phyloP scores from a whole-genome alignment of 495 filamentous ascomycete genomes.

The Lophium mytilinum region DNA sequence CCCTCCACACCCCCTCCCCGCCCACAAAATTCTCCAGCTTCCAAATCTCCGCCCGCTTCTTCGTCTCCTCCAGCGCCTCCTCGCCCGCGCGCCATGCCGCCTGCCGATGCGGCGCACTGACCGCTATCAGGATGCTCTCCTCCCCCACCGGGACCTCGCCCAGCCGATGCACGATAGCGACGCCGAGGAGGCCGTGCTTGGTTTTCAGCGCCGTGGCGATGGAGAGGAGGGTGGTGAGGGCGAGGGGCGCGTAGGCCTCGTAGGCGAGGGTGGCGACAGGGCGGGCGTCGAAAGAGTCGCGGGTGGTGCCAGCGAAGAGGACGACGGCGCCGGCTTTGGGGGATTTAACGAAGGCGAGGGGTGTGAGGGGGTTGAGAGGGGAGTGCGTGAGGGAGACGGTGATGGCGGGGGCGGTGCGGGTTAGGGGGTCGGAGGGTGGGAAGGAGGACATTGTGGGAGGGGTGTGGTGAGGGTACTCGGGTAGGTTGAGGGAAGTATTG shows the following conservation, averaged over 20 bases:
- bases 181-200: conserved; percentile 56
- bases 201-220: conserved; percentile 54
- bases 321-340: conserved; percentile 82
- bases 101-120: conserved; percentile 76
- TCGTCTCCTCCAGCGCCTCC: conserved; percentile 80
- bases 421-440: conserved; percentile 11
- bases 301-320: conserved; percentile 84
- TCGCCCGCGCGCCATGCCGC: conserved; percentile 86
- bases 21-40: conserved; percentile 85
- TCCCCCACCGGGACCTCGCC: conserved; percentile 80
- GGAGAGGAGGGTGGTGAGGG: conserved; percentile 61
- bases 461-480: no score
- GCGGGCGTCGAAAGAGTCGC: conserved; percentile 69
- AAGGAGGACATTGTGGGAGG: neutral
- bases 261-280: conserved; percentile 74
- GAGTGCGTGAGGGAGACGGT: conserved; percentile 57
- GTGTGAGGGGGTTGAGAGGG: conserved; percentile 49
- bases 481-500: no score
- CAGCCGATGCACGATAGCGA: conserved; percentile 80
- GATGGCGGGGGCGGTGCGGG: conserved; percentile 30
- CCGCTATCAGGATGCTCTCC: conserved; percentile 86
- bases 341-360: conserved; percentile 62
- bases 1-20: conserved; percentile 77
- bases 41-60: conserved; percentile 86
- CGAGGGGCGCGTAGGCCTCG: conserved; percentile 68